Evolutionary conservation across 805 yeast species (phyloP).

Genomic region (Priceomyces carsonii): DNA sequence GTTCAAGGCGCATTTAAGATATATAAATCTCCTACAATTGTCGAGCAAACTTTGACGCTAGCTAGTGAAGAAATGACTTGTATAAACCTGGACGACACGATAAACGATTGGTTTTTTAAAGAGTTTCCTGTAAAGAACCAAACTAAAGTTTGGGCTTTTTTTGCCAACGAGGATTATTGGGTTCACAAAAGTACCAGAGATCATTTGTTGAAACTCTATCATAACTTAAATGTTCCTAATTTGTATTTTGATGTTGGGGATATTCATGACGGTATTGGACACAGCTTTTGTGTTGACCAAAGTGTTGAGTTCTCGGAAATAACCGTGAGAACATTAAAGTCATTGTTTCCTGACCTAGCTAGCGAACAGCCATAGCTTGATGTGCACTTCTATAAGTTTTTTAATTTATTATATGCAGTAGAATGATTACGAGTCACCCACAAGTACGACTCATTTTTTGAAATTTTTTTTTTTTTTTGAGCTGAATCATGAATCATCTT

Average conservation of each 20-base stretch:
- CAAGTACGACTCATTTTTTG: too few relatives aligned
- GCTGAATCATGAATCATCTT: too few relatives aligned
- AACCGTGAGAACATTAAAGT: slow-evolving; percentile 26
- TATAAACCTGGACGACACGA: slow-evolving; percentile 49
- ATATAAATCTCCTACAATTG: slow-evolving; percentile 41
- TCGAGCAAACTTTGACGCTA: slow-evolving; percentile 55
- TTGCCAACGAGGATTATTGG: slow-evolving; percentile 68
- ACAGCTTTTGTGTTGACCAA: slow-evolving; percentile 62
- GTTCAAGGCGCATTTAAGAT: slow-evolving; percentile 44
- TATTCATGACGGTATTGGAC: slow-evolving; percentile 45
- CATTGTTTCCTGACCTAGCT: too few relatives aligned
- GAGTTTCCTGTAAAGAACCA: slow-evolving; percentile 20
- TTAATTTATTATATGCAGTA: too few relatives aligned
- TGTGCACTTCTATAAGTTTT: too few relatives aligned
- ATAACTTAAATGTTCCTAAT: slow-evolving; percentile 24
- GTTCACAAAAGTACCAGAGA: slow-evolving; percentile 53
- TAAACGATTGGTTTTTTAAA: slow-evolving; percentile 50
- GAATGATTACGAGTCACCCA: too few relatives aligned
- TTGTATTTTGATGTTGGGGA: slow-evolving; percentile 33
- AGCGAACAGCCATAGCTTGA: too few relatives aligned
- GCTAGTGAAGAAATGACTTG: slow-evolving; percentile 60
- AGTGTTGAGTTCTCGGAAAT: slow-evolving; percentile 51
- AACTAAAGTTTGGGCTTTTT: slow-evolving; percentile 52
- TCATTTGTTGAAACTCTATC: slow-evolving; percentile 38
- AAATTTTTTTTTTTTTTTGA: too few relatives aligned